Percentiles rank a stretch among this genome's conserved stretches.
phyloP scores from a whole-genome alignment of 2,329 filamentous ascomycete genomes.

The Colletotrichum sp. region DNA sequence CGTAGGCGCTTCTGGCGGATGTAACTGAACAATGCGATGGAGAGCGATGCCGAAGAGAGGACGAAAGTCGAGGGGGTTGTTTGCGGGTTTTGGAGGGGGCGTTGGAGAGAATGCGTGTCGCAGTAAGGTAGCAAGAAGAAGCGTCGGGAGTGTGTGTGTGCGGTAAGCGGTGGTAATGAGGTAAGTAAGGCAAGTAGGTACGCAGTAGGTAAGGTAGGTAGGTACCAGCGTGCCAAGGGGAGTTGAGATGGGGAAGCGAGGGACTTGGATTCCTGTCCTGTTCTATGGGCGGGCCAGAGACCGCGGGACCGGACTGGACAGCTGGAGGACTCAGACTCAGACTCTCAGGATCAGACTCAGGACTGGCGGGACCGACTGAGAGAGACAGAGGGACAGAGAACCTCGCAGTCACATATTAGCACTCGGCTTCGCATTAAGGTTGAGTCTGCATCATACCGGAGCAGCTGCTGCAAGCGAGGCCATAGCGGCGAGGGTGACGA shows the following conservation, averaged over 20 bases:
- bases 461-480: not conserved
- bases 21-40: not conserved
- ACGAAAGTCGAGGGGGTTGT: not conserved
- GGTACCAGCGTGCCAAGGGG: not conserved
- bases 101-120: not conserved
- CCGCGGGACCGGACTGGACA: not conserved
- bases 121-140: not conserved
- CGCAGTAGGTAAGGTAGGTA: not conserved
- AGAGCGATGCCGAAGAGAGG: not conserved
- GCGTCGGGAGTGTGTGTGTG: not conserved
- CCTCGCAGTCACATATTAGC: not conserved
- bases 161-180: not conserved
- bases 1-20: not conserved
- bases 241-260: constrained; percentile 19
- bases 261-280: not conserved
- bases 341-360: not conserved
- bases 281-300: not conserved
- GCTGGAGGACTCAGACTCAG: not conserved
- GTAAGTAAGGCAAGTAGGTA: not conserved
- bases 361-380: not conserved
- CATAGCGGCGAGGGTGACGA: not conserved
- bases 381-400: not conserved
- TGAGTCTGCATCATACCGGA: not conserved
- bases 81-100: constrained; percentile 8
- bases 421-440: not conserved